phyloP scores from a whole-genome alignment of 768 basidiomycete genomes.

The Tulasnella sp. region DNA sequence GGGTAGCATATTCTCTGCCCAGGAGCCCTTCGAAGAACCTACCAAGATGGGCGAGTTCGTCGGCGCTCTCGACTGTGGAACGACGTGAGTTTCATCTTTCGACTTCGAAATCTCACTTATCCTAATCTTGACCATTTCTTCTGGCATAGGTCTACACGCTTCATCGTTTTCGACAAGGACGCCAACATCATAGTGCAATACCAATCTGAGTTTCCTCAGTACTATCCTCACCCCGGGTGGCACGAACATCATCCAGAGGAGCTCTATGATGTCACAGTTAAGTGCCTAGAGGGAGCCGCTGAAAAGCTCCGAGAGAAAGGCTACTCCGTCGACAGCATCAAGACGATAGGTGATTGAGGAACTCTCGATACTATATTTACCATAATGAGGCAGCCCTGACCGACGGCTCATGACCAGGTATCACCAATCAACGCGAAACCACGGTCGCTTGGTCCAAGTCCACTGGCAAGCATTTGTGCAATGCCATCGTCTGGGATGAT shows the following conservation, averaged over 20 bases:
- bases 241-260: slow-evolving; percentile 88
- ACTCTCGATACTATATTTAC: slow-evolving; percentile 19
- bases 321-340: slow-evolving; percentile 70
- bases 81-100: slow-evolving; percentile 51
- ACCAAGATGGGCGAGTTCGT: slow-evolving; percentile 50
- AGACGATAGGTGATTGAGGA: slow-evolving; percentile 62
- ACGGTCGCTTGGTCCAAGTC: slow-evolving; percentile 84
- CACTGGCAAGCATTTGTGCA: slow-evolving; percentile 81
- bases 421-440: slow-evolving; percentile 97
- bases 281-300: slow-evolving; percentile 64
- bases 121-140: not conserved
- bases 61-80: slow-evolving; percentile 88
- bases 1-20: not conserved
- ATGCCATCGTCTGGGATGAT: slow-evolving; percentile 93
- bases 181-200: slow-evolving; percentile 82
- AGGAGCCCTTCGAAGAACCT: not conserved
- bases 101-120: not conserved
- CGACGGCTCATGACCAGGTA: slow-evolving; percentile 37
- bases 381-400: slow-evolving; percentile 19
- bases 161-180: slow-evolving; percentile 79
- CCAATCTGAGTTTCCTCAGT: slow-evolving; percentile 89
- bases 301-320: slow-evolving; percentile 59
- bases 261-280: slow-evolving; percentile 60
- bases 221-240: slow-evolving; percentile 89
- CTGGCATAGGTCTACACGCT: slow-evolving; percentile 68